phyloP scores from a whole-genome alignment of 345 rosid genomes.

The Lagerstroemia speciosa region DNA sequence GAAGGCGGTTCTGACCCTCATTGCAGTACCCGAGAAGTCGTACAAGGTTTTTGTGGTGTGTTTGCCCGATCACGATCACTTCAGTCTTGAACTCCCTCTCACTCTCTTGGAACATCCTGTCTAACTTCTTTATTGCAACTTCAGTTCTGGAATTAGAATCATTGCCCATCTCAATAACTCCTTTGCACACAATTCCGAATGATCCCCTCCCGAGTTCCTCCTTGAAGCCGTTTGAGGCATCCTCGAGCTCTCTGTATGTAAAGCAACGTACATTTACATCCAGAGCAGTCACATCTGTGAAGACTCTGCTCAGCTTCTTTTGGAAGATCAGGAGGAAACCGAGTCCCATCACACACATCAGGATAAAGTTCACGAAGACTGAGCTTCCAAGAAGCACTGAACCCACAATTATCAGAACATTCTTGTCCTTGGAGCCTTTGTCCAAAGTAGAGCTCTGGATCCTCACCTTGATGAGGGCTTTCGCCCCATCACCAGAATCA shows the following conservation, averaged over 20 bases:
- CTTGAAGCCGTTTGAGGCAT: conserved; percentile 25
- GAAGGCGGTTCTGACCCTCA: too few relatives aligned
- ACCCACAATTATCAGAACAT: conserved; percentile 11
- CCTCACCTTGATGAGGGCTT: conserved; percentile 32
- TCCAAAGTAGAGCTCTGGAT: conserved; percentile 9
- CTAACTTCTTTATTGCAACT: conserved; percentile 26
- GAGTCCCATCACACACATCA: too few relatives aligned
- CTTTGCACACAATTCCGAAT: conserved; percentile 31
- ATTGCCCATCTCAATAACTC: too few relatives aligned
- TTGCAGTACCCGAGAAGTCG: too few relatives aligned
- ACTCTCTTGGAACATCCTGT: conserved; percentile 6
- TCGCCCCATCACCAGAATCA: conserved; percentile 8
- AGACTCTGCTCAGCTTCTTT: too few relatives aligned
- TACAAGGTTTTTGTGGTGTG: too few relatives aligned
- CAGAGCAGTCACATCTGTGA: not conserved
- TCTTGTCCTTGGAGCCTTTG: not conserved
- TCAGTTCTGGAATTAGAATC: not conserved
- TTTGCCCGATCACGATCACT: too few relatives aligned
- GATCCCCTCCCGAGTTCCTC: conserved; percentile 34
- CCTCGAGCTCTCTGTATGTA: conserved; percentile 21
- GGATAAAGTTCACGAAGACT: conserved; percentile 15
- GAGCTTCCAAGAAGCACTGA: conserved; percentile 22
- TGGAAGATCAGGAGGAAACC: too few relatives aligned
- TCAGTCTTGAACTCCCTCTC: conserved; percentile 26
- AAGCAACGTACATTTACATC: conserved; percentile 11